phyloP scores from a whole-genome alignment of 2,329 filamentous ascomycete species.

The Penicillium sp. region DNA sequence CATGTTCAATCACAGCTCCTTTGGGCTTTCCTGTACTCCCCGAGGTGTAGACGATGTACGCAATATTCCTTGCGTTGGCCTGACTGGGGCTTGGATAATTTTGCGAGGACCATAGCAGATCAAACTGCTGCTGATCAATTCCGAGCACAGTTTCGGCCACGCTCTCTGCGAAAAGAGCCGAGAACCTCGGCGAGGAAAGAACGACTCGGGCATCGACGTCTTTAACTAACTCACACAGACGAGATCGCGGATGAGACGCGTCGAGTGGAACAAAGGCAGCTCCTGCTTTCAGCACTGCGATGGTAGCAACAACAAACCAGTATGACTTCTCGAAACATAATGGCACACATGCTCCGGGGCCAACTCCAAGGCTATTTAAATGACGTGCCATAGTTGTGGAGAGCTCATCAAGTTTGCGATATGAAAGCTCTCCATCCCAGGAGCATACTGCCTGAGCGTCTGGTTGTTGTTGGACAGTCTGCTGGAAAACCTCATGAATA shows the following conservation, averaged over 20 bases:
- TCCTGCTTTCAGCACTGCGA: constrained; percentile 3
- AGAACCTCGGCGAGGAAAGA: neutral
- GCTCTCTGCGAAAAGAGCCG: neutral
- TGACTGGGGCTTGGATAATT: neutral
- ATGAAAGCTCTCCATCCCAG: neutral
- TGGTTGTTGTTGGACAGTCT: neutral
- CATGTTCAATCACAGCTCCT: constrained; percentile 60
- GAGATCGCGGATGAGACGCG: constrained; percentile 9
- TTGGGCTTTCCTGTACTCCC: constrained; percentile 54
- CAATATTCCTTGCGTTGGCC: neutral
- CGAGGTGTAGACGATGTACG: constrained; percentile 57
- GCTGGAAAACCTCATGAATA: neutral
- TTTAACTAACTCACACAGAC: constrained; percentile 11
- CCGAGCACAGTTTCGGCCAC: neutral
- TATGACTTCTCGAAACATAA: constrained; percentile 5
- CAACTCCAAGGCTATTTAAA: neutral
- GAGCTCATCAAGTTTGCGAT: neutral
- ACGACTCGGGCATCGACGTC: neutral
- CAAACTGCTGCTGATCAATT: neutral
- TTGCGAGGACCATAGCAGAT: neutral
- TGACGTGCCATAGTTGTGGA: neutral
- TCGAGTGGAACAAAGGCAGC: constrained; percentile 2
- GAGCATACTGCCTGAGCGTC: neutral
- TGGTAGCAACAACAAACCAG: constrained; percentile 1
- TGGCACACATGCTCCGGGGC: neutral